phyloP scores from a whole-genome alignment of 2,329 filamentous ascomycete species.

The Fusarium pseudograminearum region DNA sequence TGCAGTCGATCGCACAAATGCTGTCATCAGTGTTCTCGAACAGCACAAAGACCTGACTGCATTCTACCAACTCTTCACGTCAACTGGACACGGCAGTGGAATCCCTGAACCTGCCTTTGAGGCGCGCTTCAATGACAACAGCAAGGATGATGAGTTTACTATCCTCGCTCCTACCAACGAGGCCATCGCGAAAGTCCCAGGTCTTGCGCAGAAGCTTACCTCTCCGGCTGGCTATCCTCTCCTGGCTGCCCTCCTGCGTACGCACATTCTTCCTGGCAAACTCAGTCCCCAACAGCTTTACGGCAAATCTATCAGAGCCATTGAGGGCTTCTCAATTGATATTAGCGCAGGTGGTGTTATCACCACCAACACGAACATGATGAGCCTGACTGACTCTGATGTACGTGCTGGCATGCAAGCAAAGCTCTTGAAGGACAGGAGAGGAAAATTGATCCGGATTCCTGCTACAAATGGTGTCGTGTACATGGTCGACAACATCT shows the following conservation, averaged over 20 bases:
- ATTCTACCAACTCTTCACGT: background rate
- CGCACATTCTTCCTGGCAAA: background rate
- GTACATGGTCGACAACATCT: background rate
- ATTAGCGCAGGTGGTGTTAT: background rate
- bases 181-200: background rate
- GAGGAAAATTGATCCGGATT: background rate
- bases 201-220: background rate
- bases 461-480: background rate
- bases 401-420: background rate
- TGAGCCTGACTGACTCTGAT: background rate
- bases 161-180: background rate
- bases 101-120: background rate
- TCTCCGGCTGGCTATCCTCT: background rate
- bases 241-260: background rate
- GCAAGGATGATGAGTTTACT: background rate
- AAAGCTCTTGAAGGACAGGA: background rate
- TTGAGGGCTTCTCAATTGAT: background rate
- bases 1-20: background rate
- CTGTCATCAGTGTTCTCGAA: background rate
- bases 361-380: background rate
- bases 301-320: accelerated
- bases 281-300: background rate
- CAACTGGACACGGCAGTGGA: background rate
- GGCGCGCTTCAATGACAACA: background rate
- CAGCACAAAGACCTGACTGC: background rate